Percentiles rank a stretch among this genome's conserved stretches.
phyloP scores from a whole-genome alignment of 805 yeast species.

The Komagataella pseudopastoris region DNA sequence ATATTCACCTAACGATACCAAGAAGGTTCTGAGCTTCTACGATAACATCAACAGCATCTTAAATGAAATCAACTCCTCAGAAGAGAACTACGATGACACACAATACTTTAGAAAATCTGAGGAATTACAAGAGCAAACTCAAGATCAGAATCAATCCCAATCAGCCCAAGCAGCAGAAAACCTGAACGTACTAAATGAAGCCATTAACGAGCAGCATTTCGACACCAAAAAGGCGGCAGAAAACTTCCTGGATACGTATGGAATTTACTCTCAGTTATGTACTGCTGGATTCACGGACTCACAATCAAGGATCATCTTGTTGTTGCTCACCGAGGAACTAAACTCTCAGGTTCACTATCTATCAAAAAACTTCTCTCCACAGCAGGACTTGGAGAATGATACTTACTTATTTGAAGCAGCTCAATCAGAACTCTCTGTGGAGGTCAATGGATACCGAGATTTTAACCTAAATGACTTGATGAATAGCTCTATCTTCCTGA shows the following conservation, averaged over 20 bases:
- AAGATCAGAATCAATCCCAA: background rate
- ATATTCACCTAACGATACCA: background rate
- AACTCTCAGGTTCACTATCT: conserved; percentile 29
- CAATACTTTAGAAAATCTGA: background rate
- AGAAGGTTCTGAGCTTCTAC: background rate
- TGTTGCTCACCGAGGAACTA: conserved; percentile 21
- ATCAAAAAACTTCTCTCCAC: conserved; percentile 31
- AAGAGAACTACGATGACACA: background rate
- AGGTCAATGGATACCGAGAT: conserved; percentile 61
- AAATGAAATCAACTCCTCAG: background rate
- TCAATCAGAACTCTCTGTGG: conserved; percentile 72
- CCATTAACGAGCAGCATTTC: background rate
- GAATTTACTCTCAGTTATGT: conserved; percentile 37
- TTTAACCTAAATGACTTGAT: conserved; percentile 54
- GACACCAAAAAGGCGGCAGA: conserved; percentile 9
- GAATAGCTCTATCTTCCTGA: conserved; percentile 51
- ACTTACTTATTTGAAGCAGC: conserved; percentile 85
- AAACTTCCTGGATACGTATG: conserved; percentile 47
- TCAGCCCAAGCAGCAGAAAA: background rate
- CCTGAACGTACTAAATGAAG: background rate
- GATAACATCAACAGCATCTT: background rate
- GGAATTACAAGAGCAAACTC: background rate
- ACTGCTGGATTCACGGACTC: conserved; percentile 43
- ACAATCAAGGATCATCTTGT: conserved; percentile 50
- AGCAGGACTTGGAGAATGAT: conserved; percentile 75